Evolutionary conservation across 2,329 filamentous ascomycete species (phyloP), one percentile per base, ranked within the genome.

Genomic region (Ophiostoma perfectum): DNA sequence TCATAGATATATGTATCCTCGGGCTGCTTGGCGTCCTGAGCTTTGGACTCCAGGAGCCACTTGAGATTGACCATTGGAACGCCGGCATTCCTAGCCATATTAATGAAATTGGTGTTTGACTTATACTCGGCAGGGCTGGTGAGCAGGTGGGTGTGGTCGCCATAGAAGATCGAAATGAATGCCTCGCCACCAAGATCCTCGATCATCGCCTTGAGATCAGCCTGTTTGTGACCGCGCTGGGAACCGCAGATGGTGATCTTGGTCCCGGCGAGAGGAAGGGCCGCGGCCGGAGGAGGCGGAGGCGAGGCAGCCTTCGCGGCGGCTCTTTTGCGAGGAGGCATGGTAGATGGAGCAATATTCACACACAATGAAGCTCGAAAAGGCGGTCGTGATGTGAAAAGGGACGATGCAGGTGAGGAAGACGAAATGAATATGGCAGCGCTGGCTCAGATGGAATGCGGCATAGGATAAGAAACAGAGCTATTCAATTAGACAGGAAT

Each of bases 41-140:
- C 71, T 49, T 83, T 77, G 36, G 82, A 87, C n/a, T 87, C 82
- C 1, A 84, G 71, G n/a, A 88, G 77, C 90, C 90, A 92, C 14
- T 84, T 77, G 0, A 88, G 75, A 9, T 77, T 80, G 39, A 92
- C 82, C 63, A 91, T 81, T 2, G 81, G 81, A 12, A 89, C 77
- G 27, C 75, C 78, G 6, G 60, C 60, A 14, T 42, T 3, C 27
- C 60, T 63, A n/a, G 39, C 60, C 87, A 6, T 87, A 79, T 4
- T 75, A 72, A 11, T 74, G 77, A 67, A 87, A 78, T 64, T 80
- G 76, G 36, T 76, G 74, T 70, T 85, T 81, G 4, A 88, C 60
- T 63, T 63, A 39, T 63, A 63, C 14, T 63, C 12, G 60, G 39
- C 39, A 8, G 39, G 5, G 39, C 38, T 42, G 11, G 38, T 27